These are phyloP conservation scores for Epichloe sibirici DNA, from an alignment of 2,329 filamentous ascomycete genomes.

Conservation along the genomic window DNA sequence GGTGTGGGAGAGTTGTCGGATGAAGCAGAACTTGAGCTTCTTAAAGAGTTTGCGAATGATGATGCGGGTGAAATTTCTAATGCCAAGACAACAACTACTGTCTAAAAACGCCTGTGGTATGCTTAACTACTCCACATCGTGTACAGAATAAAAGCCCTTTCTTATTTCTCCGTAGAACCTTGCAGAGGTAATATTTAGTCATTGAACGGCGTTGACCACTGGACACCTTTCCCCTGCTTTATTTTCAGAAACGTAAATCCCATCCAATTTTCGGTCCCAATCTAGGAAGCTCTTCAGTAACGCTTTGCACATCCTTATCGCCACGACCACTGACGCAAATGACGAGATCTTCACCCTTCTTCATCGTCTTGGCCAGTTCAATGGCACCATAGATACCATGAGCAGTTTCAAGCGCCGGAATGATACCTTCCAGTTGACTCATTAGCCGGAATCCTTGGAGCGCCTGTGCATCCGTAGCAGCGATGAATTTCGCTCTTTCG, in stretches of 20 bases:
- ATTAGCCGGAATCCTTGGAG: conserved; percentile 78
- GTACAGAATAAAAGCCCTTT: background rate
- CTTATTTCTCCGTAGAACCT: background rate
- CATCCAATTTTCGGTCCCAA: conserved; percentile 79
- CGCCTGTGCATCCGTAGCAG: conserved; percentile 83
- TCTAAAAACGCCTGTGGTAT: background rate
- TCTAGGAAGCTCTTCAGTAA: conserved; percentile 83
- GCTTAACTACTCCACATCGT: background rate
- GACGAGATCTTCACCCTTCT: conserved; percentile 77
- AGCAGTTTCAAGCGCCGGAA: conserved; percentile 85
- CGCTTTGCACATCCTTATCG: conserved; percentile 97
- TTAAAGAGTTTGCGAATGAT: conserved; percentile 20
- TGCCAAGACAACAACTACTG: background rate
- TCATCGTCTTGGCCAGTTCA: conserved; percentile 85
- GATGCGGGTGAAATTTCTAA: conserved; percentile 8
- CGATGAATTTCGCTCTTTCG: conserved; percentile 74
- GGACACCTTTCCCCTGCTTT: background rate
- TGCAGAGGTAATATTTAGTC: background rate
- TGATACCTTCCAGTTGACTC: conserved; percentile 86
- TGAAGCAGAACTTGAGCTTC: conserved; percentile 22
- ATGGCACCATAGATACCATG: conserved; percentile 87
- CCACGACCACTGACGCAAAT: conserved; percentile 88
- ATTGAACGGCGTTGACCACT: too few species aligned
- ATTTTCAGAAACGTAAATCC: conserved; percentile 48
- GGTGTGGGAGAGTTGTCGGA: conserved; percentile 27